Percentiles rank a stretch among this genome's conserved stretches.
phyloP scores from a whole-genome alignment of 805 yeast species.

The Geotrichum ghanense region DNA sequence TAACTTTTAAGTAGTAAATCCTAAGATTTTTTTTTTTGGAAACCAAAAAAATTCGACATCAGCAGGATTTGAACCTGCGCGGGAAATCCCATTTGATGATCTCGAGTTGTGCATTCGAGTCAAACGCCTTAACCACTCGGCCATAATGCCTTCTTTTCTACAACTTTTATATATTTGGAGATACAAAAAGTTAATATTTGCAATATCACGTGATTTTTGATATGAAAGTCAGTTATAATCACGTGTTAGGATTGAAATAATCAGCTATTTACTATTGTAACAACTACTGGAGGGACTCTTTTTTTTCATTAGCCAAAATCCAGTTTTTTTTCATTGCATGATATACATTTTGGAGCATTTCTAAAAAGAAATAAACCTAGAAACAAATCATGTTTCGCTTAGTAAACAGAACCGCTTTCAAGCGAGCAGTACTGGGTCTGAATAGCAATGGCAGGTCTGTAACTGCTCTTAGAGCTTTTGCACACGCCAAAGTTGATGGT shows the following conservation, averaged over 20 bases:
- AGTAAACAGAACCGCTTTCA: background rate
- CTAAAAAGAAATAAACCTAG: background rate
- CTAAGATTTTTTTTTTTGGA: too few relatives aligned
- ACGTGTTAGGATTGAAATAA: too few relatives aligned
- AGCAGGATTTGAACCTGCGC: slow-evolving; percentile 76
- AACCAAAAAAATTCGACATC: slow-evolving; percentile 48
- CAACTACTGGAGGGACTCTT: too few relatives aligned
- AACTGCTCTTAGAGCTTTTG: too few relatives aligned
- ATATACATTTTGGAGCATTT: too few relatives aligned
- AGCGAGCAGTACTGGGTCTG: background rate
- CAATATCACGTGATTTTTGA: too few relatives aligned
- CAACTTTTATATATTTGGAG: background rate
- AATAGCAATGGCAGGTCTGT: too few relatives aligned
- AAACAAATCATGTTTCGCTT: background rate
- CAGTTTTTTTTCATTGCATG: background rate
- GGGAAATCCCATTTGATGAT: slow-evolving; percentile 58
- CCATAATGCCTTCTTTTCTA: slow-evolving; percentile 37
- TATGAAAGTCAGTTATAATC: too few relatives aligned
- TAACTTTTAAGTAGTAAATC: too few relatives aligned
- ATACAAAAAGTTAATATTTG: too few relatives aligned
- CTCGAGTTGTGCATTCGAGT: slow-evolving; percentile 40
- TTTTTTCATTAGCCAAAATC: background rate
- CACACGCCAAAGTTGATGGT: background rate
- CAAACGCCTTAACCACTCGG: slow-evolving; percentile 74
- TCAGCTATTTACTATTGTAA: too few relatives aligned